Percentiles rank a stretch among this genome's conserved stretches.
phyloP scores from a whole-genome alignment of 371 early-diverging fungal genomes.

The Apophysomyces trapeziformis region DNA sequence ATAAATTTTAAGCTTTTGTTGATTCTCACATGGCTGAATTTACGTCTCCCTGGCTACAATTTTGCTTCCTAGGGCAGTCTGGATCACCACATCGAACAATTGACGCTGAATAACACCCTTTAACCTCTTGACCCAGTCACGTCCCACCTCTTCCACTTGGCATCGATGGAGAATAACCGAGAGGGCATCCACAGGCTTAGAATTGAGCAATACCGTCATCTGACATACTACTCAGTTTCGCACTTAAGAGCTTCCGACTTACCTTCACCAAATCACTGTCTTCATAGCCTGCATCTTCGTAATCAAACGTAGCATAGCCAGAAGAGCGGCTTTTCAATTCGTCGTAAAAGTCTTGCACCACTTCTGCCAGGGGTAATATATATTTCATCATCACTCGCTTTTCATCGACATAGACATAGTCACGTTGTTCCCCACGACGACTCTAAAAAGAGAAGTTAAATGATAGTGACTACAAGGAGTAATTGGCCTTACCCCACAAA shows the following conservation, averaged over 20 bases:
- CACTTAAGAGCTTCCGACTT: slow-evolving; percentile 18
- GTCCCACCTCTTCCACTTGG: slow-evolving; percentile 73
- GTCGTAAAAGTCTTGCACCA: slow-evolving; percentile 94
- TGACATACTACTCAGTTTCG: slow-evolving; percentile 18
- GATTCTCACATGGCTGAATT: slow-evolving; percentile 16
- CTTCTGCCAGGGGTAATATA: slow-evolving; percentile 88
- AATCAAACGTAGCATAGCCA: slow-evolving; percentile 96
- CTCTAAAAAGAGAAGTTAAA: slow-evolving; percentile 34
- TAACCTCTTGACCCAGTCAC: slow-evolving; percentile 81
- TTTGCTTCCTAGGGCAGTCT: slow-evolving; percentile 82
- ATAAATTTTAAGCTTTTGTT: neutral
- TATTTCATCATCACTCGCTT: slow-evolving; percentile 88
- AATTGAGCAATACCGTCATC: slow-evolving; percentile 90
- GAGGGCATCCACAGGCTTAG: slow-evolving; percentile 92
- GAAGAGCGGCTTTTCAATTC: slow-evolving; percentile 89
- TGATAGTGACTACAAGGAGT: neutral
- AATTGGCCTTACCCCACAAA: slow-evolving; percentile 74
- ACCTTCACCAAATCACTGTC: slow-evolving; percentile 92
- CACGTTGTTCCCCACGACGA: slow-evolving; percentile 82
- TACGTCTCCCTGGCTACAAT: slow-evolving; percentile 90
- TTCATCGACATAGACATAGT: slow-evolving; percentile 88
- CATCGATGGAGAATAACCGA: slow-evolving; percentile 87
- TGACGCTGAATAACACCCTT: slow-evolving; percentile 87
- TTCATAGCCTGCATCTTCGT: slow-evolving; percentile 92
- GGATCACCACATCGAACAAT: slow-evolving; percentile 92